Conservation (phyloP, 768 basidiomycete genomes). For the Coprinellus micaceus region DNA sequence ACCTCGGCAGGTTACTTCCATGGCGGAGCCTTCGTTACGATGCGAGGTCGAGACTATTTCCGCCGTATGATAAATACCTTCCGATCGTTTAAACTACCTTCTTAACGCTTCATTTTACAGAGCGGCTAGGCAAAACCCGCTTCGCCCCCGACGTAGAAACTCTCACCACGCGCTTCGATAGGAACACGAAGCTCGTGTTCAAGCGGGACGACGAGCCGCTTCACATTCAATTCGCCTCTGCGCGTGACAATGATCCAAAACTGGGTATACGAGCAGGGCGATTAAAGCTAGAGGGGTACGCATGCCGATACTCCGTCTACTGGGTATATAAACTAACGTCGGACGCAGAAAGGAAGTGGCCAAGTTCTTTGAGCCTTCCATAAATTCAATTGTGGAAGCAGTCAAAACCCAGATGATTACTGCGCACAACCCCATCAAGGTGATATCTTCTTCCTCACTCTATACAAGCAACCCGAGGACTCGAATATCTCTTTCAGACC, state of each 20-base stretch:
- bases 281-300: constrained; percentile 37
- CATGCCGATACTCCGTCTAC: constrained; percentile 4
- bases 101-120: constrained; percentile 18
- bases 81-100: background rate
- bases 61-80: constrained; percentile 21
- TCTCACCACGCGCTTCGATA: constrained; percentile 41
- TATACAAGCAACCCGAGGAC: background rate
- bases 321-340: too few species aligned
- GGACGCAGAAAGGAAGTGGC: constrained; percentile 14
- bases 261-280: constrained; percentile 39
- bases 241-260: constrained; percentile 31
- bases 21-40: constrained; percentile 43
- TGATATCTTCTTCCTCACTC: background rate
- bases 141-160: constrained; percentile 34
- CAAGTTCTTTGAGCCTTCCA: constrained; percentile 25
- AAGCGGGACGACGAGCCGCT: constrained; percentile 29
- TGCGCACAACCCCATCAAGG: constrained; percentile 10
- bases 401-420: constrained; percentile 13
- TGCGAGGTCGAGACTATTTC: constrained; percentile 31
- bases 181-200: constrained; percentile 40
- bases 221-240: constrained; percentile 42
- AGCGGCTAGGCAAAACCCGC: constrained; percentile 31
- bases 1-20: constrained; percentile 39
- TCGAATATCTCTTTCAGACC: constrained; percentile 19
- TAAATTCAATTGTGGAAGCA: constrained; percentile 22